Base-by-base conservation (phyloP, 345 rosid species). In the Moringa oleifera region DNA sequence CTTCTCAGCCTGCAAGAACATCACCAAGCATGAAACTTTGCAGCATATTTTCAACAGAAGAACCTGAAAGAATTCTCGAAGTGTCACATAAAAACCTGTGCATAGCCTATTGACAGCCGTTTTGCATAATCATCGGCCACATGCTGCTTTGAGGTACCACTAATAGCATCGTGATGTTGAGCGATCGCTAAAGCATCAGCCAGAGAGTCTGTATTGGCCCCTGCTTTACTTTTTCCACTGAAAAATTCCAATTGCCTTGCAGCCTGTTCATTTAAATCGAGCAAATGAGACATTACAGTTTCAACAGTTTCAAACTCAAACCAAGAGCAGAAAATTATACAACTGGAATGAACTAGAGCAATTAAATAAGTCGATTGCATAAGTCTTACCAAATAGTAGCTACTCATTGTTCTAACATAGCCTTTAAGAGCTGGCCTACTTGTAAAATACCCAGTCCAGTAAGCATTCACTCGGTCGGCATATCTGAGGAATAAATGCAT, bases 361-460 rank as follows among this genome's bases (percentile, higher is more conserved):
- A 23, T 56, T 23, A 51, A 61, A 58, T 13, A 31, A n/a, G 36
- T 55, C 37, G 11, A 5, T 33, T 33, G 51, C 9, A 10, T 25
- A 28, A 37, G 28, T 22, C 68, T 51, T 76, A 82, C 86, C 76
- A 82, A 58, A 68, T 79, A 79, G 74, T 79, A 79, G 53, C 65
- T 71, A 58, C 86, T 76, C 78, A 79, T 62, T 50, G 59, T 63
- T 68, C 86, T 74, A 49, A 79, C 81, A 68, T 82, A 79, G 54
- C 78, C 67, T 66, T 82, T 82, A 41, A 79, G 51, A 22, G 61
- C 76, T 6, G 86, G 79, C 49, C 86, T 72, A 58, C 86, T 79
- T 12, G 86, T 74, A 76, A 79, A 81, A 64, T 64, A 81, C 55
- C 86, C 86, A 4, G 86, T 82, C 86, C 86, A 82, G 50, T 79